phyloP scores from a whole-genome alignment of 257 asterid species.

The Thymus quinquecostatus region DNA sequence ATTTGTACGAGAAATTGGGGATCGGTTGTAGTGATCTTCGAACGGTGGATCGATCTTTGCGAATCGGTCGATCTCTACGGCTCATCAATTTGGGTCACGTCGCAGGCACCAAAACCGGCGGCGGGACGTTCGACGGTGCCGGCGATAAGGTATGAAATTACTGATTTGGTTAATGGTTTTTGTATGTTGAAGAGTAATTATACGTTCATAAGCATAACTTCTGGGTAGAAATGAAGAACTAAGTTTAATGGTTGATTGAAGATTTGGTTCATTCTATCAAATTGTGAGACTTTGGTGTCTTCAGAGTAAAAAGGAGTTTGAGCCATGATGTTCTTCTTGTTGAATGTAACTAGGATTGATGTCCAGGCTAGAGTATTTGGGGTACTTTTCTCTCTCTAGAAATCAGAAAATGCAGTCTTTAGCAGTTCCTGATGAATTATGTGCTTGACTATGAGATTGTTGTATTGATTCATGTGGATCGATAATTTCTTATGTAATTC shows the following conservation, averaged over 20 bases:
- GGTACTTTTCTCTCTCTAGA: not conserved
- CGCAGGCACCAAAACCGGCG: too few species aligned
- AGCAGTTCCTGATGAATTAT: constrained; percentile 15
- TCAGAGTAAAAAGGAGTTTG: not conserved
- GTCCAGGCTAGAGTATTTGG: constrained; percentile 11
- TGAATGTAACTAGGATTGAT: not conserved
- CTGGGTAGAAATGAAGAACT: not conserved
- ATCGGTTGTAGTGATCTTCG: too few species aligned
- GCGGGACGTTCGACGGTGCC: too few species aligned
- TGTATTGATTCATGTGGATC: constrained; percentile 3
- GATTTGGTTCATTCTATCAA: constrained; percentile 12
- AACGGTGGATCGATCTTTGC: too few species aligned
- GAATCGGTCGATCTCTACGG: too few species aligned
- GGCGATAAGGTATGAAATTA: not conserved
- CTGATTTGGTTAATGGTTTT: not conserved
- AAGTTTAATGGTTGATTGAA: not conserved
- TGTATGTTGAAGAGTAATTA: not conserved
- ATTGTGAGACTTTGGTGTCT: not conserved
- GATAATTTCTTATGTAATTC: constrained; percentile 19
- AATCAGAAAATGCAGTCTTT: not conserved
- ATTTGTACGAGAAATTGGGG: too few species aligned
- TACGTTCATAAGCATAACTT: not conserved
- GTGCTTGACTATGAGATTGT: constrained; percentile 8
- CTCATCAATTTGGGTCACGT: too few species aligned
- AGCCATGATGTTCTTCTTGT: not conserved